phyloP scores from a whole-genome alignment of 208 protist species.

The Trypanosoma boissoni region DNA sequence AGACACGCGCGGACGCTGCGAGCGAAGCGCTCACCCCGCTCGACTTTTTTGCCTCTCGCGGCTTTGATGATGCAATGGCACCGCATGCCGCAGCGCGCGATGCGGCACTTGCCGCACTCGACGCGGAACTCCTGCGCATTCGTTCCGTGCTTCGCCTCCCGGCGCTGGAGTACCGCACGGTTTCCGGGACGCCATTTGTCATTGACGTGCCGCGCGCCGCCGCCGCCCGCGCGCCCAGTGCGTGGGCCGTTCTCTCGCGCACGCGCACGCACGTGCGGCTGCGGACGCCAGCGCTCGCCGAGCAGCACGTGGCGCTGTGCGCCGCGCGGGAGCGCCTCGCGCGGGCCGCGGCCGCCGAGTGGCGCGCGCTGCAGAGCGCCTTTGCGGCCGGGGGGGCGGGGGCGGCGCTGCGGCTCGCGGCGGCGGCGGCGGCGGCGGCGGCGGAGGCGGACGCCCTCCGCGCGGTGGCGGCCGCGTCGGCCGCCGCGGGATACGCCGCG shows the following conservation, averaged over 20 bases:
- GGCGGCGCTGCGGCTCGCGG: no score
- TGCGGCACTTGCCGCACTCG: conserved; percentile 36
- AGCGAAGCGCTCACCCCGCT: conserved; percentile 51
- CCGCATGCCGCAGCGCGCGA: conserved; percentile 39
- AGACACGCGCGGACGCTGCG: no score
- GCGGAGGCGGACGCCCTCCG: conserved; percentile 66
- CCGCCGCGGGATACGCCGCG: background rate
- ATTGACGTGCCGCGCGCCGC: conserved; percentile 68
- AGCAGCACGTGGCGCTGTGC: conserved; percentile 51
- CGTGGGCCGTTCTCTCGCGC: conserved; percentile 75
- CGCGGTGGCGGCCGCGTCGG: no score
- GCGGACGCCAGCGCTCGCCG: conserved; percentile 62
- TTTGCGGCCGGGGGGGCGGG: conserved; percentile 25
- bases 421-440: conserved; percentile 42
- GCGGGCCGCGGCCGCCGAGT: conserved; percentile 48
- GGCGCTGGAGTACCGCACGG: conserved; percentile 71
- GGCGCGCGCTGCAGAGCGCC: conserved; percentile 43
- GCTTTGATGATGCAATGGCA: no score
- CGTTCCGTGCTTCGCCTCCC: conserved; percentile 46
- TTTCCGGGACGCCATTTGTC: conserved; percentile 75
- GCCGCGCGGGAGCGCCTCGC: conserved; percentile 68
- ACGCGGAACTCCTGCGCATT: conserved; percentile 59
- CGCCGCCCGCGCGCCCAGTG: conserved; percentile 37
- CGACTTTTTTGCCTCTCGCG: conserved; percentile 55
- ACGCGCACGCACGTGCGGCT: conserved; percentile 82